A percentile compares a stretch with the other conserved stretches of the same genome.
Evolutionary conservation across 2,329 filamentous ascomycete genomes (phyloP).

Genomic region (Graphiopsis chlorocephala): DNA sequence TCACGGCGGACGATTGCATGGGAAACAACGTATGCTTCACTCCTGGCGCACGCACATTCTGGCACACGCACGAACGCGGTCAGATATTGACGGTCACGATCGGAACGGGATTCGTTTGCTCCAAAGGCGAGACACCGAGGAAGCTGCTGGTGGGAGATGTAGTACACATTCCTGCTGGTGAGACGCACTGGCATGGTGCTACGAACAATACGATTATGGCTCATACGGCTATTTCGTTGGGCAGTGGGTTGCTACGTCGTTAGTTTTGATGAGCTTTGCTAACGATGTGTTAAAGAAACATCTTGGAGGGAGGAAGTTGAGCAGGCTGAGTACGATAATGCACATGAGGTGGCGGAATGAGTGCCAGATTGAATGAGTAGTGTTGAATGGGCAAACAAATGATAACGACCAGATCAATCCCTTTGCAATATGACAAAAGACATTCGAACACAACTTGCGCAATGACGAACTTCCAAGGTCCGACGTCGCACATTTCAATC

Average conservation of each 20-base stretch:
- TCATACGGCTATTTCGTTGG: constrained; percentile 40
- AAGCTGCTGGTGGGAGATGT: constrained; percentile 42
- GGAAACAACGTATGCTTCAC: constrained; percentile 43
- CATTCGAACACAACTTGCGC: background rate
- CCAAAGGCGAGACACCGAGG: constrained; percentile 38
- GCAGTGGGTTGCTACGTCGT: constrained; percentile 26
- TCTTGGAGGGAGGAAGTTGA: constrained; percentile 38
- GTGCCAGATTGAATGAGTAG: background rate
- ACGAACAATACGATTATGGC: constrained; percentile 42
- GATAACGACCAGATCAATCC: background rate
- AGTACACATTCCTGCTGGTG: constrained; percentile 41
- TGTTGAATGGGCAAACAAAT: background rate
- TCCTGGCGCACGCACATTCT: constrained; percentile 44
- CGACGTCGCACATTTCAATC: background rate
- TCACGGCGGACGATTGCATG: constrained; percentile 35
- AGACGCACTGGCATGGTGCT: constrained; percentile 47
- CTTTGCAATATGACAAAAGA: background rate
- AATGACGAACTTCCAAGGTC: background rate
- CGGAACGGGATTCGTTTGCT: constrained; percentile 44
- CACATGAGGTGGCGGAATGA: constrained; percentile 20
- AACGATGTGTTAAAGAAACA: constrained; percentile 26
- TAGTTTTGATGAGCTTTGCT: background rate
- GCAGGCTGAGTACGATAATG: constrained; percentile 38
- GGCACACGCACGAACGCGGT: constrained; percentile 47
- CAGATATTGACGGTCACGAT: constrained; percentile 43